A percentile compares a stretch with the other conserved stretches of the same genome.
Evolutionary conservation across 2,329 filamentous ascomycete genomes (phyloP).

Genomic region (Clonostachys rosea): DNA sequence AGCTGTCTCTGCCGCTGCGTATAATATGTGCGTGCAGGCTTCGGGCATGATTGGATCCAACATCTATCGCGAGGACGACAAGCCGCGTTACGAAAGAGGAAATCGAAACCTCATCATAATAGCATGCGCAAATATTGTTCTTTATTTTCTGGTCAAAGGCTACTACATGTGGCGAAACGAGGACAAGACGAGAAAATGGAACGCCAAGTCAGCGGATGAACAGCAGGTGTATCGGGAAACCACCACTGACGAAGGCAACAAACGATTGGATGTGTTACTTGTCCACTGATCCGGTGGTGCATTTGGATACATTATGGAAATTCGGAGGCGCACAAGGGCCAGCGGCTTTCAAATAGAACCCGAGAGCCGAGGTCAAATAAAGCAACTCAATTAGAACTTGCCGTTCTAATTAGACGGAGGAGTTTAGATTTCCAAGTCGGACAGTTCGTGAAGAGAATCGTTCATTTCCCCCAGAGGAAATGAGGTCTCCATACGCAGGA

Average conservation of each 20-base stretch:
- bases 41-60: constrained; percentile 32
- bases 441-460: no score
- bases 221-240: constrained; percentile 15
- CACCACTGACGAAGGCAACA: constrained; percentile 32
- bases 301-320: no score
- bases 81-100: constrained; percentile 24
- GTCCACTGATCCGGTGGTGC: constrained; percentile 12
- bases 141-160: constrained; percentile 19
- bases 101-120: constrained; percentile 49
- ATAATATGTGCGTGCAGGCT: constrained; percentile 50
- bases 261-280: constrained; percentile 29
- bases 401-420: no score
- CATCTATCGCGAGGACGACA: constrained; percentile 24
- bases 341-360: no score
- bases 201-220: constrained; percentile 32
- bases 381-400: no score
- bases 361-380: no score
- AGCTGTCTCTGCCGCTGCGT: constrained; percentile 58
- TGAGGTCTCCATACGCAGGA: no score
- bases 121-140: constrained; percentile 19
- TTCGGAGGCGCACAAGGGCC: no score
- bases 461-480: no score
- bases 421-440: no score
- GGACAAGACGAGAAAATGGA: constrained; percentile 31
- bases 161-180: constrained; percentile 22